Conservation (phyloP, 169 alveolate genomes). For the Eimeria acervulina region DNA sequence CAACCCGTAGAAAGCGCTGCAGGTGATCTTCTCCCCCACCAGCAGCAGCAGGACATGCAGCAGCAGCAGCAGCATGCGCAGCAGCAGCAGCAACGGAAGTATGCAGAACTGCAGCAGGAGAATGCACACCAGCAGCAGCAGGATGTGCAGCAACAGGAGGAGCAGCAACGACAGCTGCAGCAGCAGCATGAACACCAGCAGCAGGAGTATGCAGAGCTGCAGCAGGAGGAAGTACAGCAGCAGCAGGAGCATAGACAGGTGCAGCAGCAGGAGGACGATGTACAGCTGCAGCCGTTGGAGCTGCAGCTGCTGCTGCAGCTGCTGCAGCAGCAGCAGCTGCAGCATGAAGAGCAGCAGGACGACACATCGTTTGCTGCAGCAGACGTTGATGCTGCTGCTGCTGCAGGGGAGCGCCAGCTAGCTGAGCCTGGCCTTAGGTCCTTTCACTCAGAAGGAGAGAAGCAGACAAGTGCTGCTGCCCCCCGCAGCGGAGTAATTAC, state of each 20-base stretch:
- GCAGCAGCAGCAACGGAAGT: too few species aligned
- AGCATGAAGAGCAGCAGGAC: too few species aligned
- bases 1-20: background rate
- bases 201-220: too few species aligned
- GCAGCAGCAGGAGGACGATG: too few species aligned
- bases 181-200: background rate
- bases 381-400: too few species aligned
- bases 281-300: background rate
- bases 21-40: too few species aligned
- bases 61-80: too few species aligned
- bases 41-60: too few species aligned
- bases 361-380: too few species aligned
- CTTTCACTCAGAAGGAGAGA: background rate
- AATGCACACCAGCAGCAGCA: constrained; percentile 22
- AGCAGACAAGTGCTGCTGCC: background rate
- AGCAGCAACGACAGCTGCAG: background rate
- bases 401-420: background rate
- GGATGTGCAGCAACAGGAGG: background rate
- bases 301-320: constrained; percentile 5
- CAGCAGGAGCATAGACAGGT: too few species aligned
- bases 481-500: too few species aligned
- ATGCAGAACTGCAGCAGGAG: background rate
- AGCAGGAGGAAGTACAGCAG: too few species aligned
- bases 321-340: background rate
- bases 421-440: background rate